Conservation (phyloP, 2,329 filamentous ascomycete species). For the Aspergillus spinulosporus region DNA sequence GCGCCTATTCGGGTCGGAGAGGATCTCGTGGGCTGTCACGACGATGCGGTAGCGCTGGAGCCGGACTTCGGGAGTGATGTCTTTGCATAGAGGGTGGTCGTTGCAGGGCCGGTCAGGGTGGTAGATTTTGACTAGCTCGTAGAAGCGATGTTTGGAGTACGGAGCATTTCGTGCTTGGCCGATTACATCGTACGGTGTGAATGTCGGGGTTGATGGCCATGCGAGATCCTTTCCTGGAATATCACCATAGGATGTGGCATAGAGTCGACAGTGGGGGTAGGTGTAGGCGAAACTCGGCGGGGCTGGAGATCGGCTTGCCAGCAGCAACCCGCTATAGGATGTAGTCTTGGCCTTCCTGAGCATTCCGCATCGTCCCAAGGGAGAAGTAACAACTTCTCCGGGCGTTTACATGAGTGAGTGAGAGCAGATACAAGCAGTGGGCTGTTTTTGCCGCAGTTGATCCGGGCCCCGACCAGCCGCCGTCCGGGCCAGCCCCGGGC, state of each 20-base stretch:
- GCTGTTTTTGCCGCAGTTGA: background rate
- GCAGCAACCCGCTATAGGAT: constrained; percentile 40
- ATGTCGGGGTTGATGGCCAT: constrained; percentile 47
- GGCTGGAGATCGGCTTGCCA: constrained; percentile 28
- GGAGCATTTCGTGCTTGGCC: constrained; percentile 59
- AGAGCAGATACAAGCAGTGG: background rate
- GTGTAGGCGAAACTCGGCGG: constrained; percentile 22
- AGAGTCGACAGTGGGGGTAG: constrained; percentile 24
- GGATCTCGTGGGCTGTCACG: constrained; percentile 81
- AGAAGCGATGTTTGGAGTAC: constrained; percentile 83
- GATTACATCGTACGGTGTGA: constrained; percentile 89
- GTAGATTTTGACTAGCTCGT: constrained; percentile 91
- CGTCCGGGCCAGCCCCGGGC: background rate
- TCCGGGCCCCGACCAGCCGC: background rate
- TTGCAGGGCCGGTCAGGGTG: constrained; percentile 72
- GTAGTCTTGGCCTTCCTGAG: constrained; percentile 49
- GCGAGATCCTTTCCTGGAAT: constrained; percentile 33
- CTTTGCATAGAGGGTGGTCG: constrained; percentile 44
- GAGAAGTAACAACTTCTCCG: constrained; percentile 24
- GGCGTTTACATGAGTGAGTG: background rate
- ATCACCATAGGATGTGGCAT: constrained; percentile 36
- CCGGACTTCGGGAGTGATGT: constrained; percentile 61
- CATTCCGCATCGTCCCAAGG: constrained; percentile 44
- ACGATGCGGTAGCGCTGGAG: constrained; percentile 90
- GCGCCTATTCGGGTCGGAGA: constrained; percentile 77